Conservation (phyloP, 2,329 filamentous ascomycete genomes). For the Exophiala oligosperma region DNA sequence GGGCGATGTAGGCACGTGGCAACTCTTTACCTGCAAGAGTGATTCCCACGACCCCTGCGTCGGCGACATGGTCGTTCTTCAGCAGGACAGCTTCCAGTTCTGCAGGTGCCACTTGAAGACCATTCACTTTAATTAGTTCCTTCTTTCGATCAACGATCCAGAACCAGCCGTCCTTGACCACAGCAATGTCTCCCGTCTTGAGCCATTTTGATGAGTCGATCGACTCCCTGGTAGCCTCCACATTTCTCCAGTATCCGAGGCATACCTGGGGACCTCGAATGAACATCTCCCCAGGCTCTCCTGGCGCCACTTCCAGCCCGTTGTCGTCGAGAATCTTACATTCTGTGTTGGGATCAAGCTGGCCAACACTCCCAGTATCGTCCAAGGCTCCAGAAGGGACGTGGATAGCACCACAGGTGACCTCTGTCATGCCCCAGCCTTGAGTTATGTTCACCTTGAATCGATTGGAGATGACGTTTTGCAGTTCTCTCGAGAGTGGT, state of each 20-base stretch:
- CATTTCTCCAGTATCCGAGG: slow-evolving; percentile 73
- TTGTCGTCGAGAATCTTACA: too few relatives aligned
- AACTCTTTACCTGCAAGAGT: slow-evolving; percentile 38
- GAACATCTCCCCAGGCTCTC: slow-evolving; percentile 61
- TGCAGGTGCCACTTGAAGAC: slow-evolving; percentile 43
- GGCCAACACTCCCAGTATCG: too few relatives aligned
- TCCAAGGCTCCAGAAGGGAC: too few relatives aligned
- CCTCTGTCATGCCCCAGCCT: slow-evolving; percentile 69
- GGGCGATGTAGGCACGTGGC: slow-evolving; percentile 46
- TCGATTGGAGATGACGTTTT: slow-evolving; percentile 53
- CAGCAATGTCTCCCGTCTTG: slow-evolving; percentile 66
- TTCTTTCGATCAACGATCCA: slow-evolving; percentile 75
- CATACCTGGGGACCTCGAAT: slow-evolving; percentile 79
- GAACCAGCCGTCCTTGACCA: slow-evolving; percentile 56
- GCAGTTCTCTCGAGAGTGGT: slow-evolving; percentile 57
- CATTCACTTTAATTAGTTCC: slow-evolving; percentile 55
- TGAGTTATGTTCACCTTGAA: slow-evolving; percentile 62
- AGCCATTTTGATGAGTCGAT: slow-evolving; percentile 61
- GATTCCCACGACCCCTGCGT: slow-evolving; percentile 49
- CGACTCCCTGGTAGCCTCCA: slow-evolving; percentile 67
- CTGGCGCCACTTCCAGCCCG: slow-evolving; percentile 51
- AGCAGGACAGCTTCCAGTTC: slow-evolving; percentile 49
- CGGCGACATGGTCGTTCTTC: slow-evolving; percentile 43
- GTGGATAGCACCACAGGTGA: slow-evolving; percentile 55
- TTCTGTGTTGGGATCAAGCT: too few relatives aligned